Evolutionary conservation across 1,284 basidiomycete species (phyloP).

Genomic region (Malassezia psittaci): DNA sequence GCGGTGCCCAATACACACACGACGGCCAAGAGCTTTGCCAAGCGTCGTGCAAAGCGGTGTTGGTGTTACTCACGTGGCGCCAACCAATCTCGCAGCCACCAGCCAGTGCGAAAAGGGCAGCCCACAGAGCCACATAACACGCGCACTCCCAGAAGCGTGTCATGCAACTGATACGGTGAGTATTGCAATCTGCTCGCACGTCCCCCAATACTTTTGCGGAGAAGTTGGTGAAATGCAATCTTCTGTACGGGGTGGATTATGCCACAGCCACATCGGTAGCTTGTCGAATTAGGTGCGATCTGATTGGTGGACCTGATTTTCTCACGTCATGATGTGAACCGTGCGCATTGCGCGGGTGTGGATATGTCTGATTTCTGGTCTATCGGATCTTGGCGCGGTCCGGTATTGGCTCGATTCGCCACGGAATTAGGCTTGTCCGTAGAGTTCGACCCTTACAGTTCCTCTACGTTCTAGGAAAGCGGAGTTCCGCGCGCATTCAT

Average conservation of each 20-base stretch:
- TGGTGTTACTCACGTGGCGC: no score
- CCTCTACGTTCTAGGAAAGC: neutral
- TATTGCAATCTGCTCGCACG: neutral
- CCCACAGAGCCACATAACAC: neutral
- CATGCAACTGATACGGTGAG: neutral
- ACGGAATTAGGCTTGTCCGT: no score
- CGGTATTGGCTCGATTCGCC: no score
- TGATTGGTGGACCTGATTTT: no score
- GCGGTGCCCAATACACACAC: conserved; percentile 26
- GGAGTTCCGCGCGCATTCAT: neutral
- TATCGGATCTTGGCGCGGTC: no score
- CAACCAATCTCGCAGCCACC: no score
- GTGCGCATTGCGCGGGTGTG: no score
- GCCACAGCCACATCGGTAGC: neutral
- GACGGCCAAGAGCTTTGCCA: no score
- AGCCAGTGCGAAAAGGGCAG: no score
- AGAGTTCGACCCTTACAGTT: neutral
- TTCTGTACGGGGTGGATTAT: neutral
- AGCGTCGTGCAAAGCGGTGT: no score
- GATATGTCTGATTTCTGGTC: no score
- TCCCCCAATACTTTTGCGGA: neutral
- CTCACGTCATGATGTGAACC: no score
- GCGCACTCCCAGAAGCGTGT: neutral
- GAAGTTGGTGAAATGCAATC: neutral
- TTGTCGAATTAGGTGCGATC: neutral